Evolutionary conservation across 495 filamentous ascomycete genomes (phyloP).

Genomic region (Xylaria scruposa): DNA sequence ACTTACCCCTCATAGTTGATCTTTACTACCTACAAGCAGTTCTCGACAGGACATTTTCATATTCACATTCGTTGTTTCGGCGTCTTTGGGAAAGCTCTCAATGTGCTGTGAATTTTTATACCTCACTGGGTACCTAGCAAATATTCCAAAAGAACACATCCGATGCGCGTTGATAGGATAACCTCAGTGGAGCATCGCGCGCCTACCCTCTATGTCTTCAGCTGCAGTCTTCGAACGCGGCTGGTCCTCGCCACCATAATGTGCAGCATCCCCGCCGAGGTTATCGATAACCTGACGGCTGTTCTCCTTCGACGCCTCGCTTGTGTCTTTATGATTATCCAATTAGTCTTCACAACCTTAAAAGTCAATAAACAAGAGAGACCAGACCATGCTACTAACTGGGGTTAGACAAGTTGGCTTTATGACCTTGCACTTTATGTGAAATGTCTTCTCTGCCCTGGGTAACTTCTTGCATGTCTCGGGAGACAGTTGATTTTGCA

Average conservation of each 20-base stretch:
- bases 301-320: conserved; percentile 39
- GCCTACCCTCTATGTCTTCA: conserved; percentile 42
- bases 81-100: neutral
- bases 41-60: neutral
- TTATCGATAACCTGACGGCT: conserved; percentile 33
- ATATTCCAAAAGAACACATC: no score
- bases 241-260: conserved; percentile 37
- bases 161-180: neutral
- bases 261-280: conserved; percentile 38
- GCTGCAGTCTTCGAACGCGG: conserved; percentile 43
- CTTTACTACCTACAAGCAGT: neutral
- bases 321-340: conserved; percentile 32
- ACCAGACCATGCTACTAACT: conserved; percentile 25
- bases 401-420: conserved; percentile 40
- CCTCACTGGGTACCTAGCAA: no score
- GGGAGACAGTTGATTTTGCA: conserved; percentile 46
- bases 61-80: neutral
- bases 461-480: conserved; percentile 49
- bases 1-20: neutral
- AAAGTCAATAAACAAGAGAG: neutral
- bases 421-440: conserved; percentile 40
- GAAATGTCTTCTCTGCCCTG: conserved; percentile 45
- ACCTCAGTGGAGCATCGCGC: conserved; percentile 28
- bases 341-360: neutral
- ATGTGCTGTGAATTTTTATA: neutral